A percentile compares a stretch with the other conserved stretches of the same genome.
Evolutionary conservation across 768 basidiomycete species (phyloP).

Genomic region (Termitomyces sp.): DNA sequence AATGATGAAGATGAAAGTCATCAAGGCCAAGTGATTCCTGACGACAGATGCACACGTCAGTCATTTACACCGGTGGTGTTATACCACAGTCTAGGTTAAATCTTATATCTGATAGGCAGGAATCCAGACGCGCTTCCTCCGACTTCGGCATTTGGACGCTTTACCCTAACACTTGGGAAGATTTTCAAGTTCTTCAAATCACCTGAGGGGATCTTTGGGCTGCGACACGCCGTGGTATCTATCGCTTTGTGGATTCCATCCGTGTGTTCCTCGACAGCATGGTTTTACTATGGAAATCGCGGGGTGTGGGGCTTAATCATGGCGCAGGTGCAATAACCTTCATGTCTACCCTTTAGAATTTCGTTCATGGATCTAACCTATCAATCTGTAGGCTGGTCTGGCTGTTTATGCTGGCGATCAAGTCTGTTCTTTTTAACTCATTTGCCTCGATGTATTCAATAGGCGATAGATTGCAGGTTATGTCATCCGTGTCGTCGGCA

Average conservation of each 20-base stretch:
- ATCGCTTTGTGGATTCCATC: constrained; percentile 37
- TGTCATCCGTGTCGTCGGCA: constrained; percentile 27
- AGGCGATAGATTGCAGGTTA: constrained; percentile 26
- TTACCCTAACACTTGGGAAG: constrained; percentile 24
- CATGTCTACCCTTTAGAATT: background rate
- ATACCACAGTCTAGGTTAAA: background rate
- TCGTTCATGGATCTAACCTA: background rate
- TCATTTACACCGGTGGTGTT: background rate
- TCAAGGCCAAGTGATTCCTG: background rate
- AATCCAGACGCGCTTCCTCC: constrained; percentile 42
- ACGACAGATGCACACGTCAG: constrained; percentile 9
- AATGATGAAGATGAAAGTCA: constrained; percentile 12
- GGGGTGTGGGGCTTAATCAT: constrained; percentile 42
- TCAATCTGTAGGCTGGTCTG: constrained; percentile 22
- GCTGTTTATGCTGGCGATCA: constrained; percentile 40
- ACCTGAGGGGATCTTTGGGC: constrained; percentile 33
- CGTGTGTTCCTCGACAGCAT: constrained; percentile 29
- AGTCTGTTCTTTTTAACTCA: constrained; percentile 12
- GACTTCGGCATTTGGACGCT: constrained; percentile 25
- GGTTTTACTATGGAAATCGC: constrained; percentile 37
- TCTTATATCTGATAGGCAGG: constrained; percentile 14
- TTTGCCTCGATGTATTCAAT: background rate
- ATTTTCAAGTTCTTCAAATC: constrained; percentile 33
- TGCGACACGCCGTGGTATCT: constrained; percentile 33
- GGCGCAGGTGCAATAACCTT: constrained; percentile 25